A percentile compares a stretch with the other conserved stretches of the same genome.
phyloP scores from a whole-genome alignment of 352 stramenopile genomes.

The Phytophthora megakarya region DNA sequence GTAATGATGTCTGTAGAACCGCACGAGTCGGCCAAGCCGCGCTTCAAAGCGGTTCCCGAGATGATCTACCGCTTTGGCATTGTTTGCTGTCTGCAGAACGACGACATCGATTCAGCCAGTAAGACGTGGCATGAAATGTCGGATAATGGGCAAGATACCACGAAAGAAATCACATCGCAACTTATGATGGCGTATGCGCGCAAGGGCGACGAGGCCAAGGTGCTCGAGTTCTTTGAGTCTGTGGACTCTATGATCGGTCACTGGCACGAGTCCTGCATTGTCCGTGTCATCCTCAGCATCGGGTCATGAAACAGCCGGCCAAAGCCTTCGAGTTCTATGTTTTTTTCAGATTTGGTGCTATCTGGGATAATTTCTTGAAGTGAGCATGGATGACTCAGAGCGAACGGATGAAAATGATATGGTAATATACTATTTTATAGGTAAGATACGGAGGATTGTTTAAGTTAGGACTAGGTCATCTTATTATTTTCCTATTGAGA shows the following conservation, averaged over 20 bases:
- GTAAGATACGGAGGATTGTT: too few species aligned
- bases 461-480: too few species aligned
- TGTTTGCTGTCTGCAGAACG: constrained; percentile 52
- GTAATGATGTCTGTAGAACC: too few species aligned
- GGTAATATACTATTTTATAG: too few species aligned
- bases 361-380: too few species aligned
- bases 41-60: constrained; percentile 58
- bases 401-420: too few species aligned
- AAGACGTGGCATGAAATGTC: constrained; percentile 61
- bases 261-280: constrained; percentile 73
- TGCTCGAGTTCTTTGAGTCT: constrained; percentile 55
- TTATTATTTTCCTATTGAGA: too few species aligned
- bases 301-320: constrained; percentile 61
- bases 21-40: constrained; percentile 47
- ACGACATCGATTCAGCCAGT: constrained; percentile 51
- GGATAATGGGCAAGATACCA: constrained; percentile 52
- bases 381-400: too few species aligned
- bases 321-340: constrained; percentile 83
- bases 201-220: constrained; percentile 48
- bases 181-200: constrained; percentile 62
- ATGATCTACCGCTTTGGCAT: constrained; percentile 78
- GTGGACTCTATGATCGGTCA: constrained; percentile 65
- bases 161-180: constrained; percentile 72
- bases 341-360: too few species aligned
- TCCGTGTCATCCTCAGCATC: constrained; percentile 72